Evolutionary conservation across 192 early-diverging fungal species (phyloP), one percentile per base, ranked within the genome.

Genomic region (Oehlia diaphana): DNA sequence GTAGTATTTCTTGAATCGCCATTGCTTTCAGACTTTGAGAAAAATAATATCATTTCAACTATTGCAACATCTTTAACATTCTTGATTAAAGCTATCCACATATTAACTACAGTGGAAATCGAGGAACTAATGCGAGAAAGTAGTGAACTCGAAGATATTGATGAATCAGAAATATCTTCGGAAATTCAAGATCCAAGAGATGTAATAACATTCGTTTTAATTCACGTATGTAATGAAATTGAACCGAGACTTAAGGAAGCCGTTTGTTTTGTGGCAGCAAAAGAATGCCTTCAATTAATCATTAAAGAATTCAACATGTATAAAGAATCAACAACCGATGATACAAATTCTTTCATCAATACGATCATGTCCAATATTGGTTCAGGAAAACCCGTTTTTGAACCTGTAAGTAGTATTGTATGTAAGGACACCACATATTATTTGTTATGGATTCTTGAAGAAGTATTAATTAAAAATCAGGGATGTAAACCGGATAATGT

Each of bases 171-270:
- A 9, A 63, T 63, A 28, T 64, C 8, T 47, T 47, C 44, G 10
- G 26, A 64, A 64, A 64, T 26, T 28, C 63, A 64, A 64, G 63
- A 64, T 28, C 63, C 63, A 64, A n/a, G 63, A 64, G 63, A 64
- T 64, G 63, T 13, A 64, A 64, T 64, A 64, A 28, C n/a, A 12
- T n/a, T n/a, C 10, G 9, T 64, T 3, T 64, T 64, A 28, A 64
- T 64, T 64, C 63, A 64, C n/a, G 28, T 64, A 31, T 64, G 63
- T 23, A 12, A 64, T 9, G 23, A 64, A 26, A 12, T 64, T 64
- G 63, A 28, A 12, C 63, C 63, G 3, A n/a, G n/a, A 64, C 26
- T 64, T 26, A 64, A 28, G 26, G 63, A 64, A 26, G 63, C 63
- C 1, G 63, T 64, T 64, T 64, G 23, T n/a, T 64, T 64, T 12